Base-by-base conservation (phyloP, 495 filamentous ascomycete genomes). In the Cercophora sp. region DNA sequence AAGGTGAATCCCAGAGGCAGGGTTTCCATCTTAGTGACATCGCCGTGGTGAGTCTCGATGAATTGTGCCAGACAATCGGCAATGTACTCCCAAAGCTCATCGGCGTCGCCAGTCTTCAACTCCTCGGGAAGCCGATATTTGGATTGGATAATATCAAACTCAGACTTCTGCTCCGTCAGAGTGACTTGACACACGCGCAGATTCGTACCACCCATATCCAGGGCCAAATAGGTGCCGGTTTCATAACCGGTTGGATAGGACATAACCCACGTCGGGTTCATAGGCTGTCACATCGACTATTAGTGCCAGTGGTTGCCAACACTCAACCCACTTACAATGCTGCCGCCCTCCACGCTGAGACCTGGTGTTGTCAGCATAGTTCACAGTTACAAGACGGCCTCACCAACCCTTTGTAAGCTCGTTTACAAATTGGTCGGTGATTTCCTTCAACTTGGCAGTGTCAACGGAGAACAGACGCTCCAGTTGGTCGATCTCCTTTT, bases 241-340 rank as follows among this genome's bases (percentile, higher is more conserved):
- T 98, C 93, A 52, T 91, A 57, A 48, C 93, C 93, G 62, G 86
- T 86, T 52, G 93, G 93, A 70, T 87, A 95, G 50, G 82, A 85
- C 85, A 97, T 91, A 51, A 93, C 91, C 93, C 93, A 98, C 45
- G 93, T 97, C 35, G 93, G 88, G 72, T 96, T 97, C 93, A 98
- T 98, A 54, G 93, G 93, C 91, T 96, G 68, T 39, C 16, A 41
- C 27, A 13, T 45, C 48, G 19, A 49, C 49, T 46, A 42, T 51
- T 26, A 55, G 55, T 55, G 32, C 36, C 23, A 11, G n/a, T 29
- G 27, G n/a, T 10, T 52, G 41, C 6, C 1, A 27, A 13, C 13
- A 39, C 15, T 8, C 3, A 15, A 5, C 6, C 4, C 8, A 75
- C 89, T 77, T 71, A 96, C 91, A 67, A 98, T 96, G 68, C 84